These are phyloP conservation scores for Suhomyces anneliseae DNA, from an alignment of 1,139 yeast genomes.

Conservation along the genomic window DNA sequence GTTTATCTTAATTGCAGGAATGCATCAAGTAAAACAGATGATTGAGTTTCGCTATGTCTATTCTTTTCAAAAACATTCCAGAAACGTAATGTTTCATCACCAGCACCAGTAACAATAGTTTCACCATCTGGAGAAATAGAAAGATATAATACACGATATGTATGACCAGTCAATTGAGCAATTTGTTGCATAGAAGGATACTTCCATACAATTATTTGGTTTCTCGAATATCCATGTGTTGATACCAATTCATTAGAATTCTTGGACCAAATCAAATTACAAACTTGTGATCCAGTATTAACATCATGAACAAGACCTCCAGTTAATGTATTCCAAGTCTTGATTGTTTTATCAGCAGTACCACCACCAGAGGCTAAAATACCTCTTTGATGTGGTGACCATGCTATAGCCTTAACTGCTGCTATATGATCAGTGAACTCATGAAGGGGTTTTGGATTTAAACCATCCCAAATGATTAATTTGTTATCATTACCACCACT, in stretches of 20 bases:
- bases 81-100: slow-evolving; percentile 91
- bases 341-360: slow-evolving; percentile 86
- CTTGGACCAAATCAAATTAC: slow-evolving; percentile 90
- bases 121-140: slow-evolving; percentile 97
- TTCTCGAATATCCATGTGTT: slow-evolving; percentile 91
- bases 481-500: slow-evolving; percentile 94
- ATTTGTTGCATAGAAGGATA: slow-evolving; percentile 91
- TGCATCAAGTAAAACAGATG: slow-evolving; percentile 72
- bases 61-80: slow-evolving; percentile 90
- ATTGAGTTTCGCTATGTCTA: slow-evolving; percentile 54
- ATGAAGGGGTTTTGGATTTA: slow-evolving; percentile 66
- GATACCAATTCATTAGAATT: slow-evolving; percentile 91
- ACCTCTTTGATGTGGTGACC: slow-evolving; percentile 98
- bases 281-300: slow-evolving; percentile 94
- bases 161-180: slow-evolving; percentile 92
- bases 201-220: slow-evolving; percentile 93
- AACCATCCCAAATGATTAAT: slow-evolving; percentile 84
- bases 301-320: slow-evolving; percentile 74
- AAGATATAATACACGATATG: slow-evolving; percentile 85
- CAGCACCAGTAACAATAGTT: slow-evolving; percentile 98
- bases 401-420: slow-evolving; percentile 93
- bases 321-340: slow-evolving; percentile 88
- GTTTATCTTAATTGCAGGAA: slow-evolving; percentile 68
- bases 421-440: slow-evolving; percentile 84
- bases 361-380: slow-evolving; percentile 96